A percentile compares a stretch with the other conserved stretches of the same genome.
These are phyloP conservation scores for Trichophyton rubrum DNA, from an alignment of 2,329 filamentous ascomycete species.

Conservation along the genomic window DNA sequence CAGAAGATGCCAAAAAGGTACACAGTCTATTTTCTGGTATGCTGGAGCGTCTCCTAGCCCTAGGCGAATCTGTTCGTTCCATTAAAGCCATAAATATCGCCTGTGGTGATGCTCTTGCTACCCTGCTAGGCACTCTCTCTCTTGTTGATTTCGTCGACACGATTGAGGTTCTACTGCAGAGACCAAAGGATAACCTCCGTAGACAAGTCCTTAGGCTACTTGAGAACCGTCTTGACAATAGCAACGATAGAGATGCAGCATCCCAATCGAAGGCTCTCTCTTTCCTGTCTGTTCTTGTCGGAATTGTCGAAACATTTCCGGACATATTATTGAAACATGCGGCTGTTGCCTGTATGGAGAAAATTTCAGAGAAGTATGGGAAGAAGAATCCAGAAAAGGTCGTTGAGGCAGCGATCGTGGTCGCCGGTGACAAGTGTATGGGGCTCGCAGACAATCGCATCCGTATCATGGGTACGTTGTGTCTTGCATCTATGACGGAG, in stretches of 20 bases:
- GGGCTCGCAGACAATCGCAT: conserved; percentile 60
- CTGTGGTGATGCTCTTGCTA: conserved; percentile 58
- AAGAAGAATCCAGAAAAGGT: conserved; percentile 76
- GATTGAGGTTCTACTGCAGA: conserved; percentile 66
- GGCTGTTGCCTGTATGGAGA: conserved; percentile 79
- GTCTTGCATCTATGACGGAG: conserved; percentile 77
- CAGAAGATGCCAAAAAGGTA: conserved; percentile 51
- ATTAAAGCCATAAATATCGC: conserved; percentile 29
- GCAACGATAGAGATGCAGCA: conserved; percentile 53
- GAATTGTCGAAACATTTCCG: conserved; percentile 59
- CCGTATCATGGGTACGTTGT: conserved; percentile 72
- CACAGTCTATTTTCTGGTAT: conserved; percentile 57
- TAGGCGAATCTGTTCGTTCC: conserved; percentile 44
- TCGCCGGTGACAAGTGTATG: conserved; percentile 64
- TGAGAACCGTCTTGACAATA: conserved; percentile 63
- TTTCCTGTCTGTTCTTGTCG: conserved; percentile 67
- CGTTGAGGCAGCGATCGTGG: conserved; percentile 58
- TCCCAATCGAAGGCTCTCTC: conserved; percentile 61
- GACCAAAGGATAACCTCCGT: conserved; percentile 60
- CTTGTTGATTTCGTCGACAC: conserved; percentile 82
- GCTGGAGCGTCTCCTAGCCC: conserved; percentile 50
- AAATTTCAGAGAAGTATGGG: conserved; percentile 88
- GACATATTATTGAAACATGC: conserved; percentile 70
- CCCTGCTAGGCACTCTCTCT: conserved; percentile 71
- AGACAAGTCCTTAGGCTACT: conserved; percentile 71